A percentile compares a stretch with the other conserved stretches of the same genome.
These are phyloP conservation scores for Solanum pinnatisectum DNA, from an alignment of 257 asterid genomes.

Conservation along the genomic window DNA sequence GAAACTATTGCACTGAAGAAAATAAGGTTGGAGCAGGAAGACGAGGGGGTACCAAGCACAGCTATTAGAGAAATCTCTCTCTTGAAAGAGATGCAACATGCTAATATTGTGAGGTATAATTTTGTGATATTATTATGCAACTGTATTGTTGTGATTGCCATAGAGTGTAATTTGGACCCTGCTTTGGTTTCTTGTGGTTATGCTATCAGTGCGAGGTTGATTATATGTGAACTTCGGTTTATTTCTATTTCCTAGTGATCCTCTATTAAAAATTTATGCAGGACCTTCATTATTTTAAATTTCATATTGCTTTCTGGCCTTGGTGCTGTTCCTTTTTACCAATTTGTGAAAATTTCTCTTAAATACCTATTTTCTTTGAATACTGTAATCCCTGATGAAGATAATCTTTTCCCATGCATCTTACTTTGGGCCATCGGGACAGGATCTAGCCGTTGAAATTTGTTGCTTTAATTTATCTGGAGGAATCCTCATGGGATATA, in stretches of 20 bases:
- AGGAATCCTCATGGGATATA: neutral
- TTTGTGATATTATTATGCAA: neutral
- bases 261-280: neutral
- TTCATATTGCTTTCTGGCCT: neutral
- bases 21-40: conserved; percentile 96
- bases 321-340: neutral
- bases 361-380: neutral
- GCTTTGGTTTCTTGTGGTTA: neutral
- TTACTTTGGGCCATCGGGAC: neutral
- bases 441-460: neutral
- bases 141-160: neutral
- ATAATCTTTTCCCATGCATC: neutral
- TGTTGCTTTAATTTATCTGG: neutral
- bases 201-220: neutral
- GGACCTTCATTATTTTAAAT: neutral
- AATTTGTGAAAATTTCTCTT: neutral
- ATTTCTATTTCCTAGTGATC: neutral
- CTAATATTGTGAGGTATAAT: conserved; percentile 72
- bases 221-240: neutral
- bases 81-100: conserved; percentile 96
- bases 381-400: neutral
- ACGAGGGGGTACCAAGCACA: conserved; percentile 98
- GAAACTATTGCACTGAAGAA: conserved; percentile 93
- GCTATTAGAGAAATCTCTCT: conserved; percentile 98
- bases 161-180: neutral